These are phyloP conservation scores for Fusarium bulbicola DNA, from an alignment of 2,329 filamentous ascomycete genomes.

Conservation along the genomic window DNA sequence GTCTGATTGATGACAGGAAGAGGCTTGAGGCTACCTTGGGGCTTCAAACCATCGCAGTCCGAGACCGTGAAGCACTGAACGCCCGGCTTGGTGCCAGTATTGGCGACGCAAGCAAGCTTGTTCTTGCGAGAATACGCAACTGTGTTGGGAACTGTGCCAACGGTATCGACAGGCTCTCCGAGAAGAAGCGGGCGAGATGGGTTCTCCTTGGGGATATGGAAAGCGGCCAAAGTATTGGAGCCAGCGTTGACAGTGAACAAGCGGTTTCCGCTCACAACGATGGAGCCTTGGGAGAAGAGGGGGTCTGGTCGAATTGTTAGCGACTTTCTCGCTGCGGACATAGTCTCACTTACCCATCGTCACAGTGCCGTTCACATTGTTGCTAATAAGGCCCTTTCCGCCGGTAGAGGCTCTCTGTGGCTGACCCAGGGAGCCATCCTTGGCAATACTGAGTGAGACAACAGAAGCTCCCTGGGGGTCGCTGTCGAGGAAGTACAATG, in stretches of 20 bases:
- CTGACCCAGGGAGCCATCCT: background rate
- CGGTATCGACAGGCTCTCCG: background rate
- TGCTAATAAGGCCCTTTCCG: background rate
- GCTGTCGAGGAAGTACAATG: constrained; percentile 8
- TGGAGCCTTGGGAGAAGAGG: background rate
- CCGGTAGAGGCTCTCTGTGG: background rate
- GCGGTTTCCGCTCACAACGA: background rate
- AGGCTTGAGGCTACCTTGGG: background rate
- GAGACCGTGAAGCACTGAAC: constrained; percentile 7
- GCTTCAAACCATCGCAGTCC: background rate
- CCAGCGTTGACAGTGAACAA: constrained; percentile 8
- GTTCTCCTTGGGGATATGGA: background rate
- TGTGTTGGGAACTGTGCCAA: constrained; percentile 1
- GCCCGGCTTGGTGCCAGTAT: constrained; percentile 5
- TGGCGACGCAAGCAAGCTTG: constrained; percentile 1
- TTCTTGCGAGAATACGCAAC: constrained; percentile 5
- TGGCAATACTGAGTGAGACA: background rate
- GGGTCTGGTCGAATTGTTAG: background rate
- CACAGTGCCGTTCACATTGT: background rate
- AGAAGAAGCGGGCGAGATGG: background rate
- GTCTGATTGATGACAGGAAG: background rate
- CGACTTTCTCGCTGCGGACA: fast-evolving
- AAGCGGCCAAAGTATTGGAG: constrained; percentile 1
- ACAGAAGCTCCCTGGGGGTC: constrained; percentile 6
- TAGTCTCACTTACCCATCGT: background rate